Percentiles rank a stretch among this genome's conserved stretches.
These are phyloP conservation scores for Ricinus communis DNA, from an alignment of 345 rosid species.

Conservation along the genomic window DNA sequence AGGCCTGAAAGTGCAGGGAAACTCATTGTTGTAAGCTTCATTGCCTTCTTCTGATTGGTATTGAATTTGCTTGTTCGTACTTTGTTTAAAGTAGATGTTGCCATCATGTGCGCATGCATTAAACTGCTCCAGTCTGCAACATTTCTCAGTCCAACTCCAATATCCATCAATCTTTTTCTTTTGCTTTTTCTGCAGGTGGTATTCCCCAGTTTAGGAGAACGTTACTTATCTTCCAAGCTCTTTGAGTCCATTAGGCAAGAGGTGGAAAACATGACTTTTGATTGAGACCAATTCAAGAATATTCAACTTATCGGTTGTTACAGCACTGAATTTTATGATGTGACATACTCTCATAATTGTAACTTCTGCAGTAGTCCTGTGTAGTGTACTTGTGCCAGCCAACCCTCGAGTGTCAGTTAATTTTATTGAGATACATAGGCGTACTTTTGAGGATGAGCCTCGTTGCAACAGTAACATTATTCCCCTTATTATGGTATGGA, in stretches of 20 bases:
- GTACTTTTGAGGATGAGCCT: too few relatives aligned
- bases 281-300: background rate
- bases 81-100: background rate
- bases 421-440: too few relatives aligned
- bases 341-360: too few relatives aligned
- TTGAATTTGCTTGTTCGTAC: background rate
- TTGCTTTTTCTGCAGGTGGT: conserved; percentile 2
- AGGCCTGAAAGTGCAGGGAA: conserved; percentile 83
- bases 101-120: background rate
- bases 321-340: too few relatives aligned
- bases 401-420: too few relatives aligned
- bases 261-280: conserved; percentile 14
- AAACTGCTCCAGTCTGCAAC: background rate
- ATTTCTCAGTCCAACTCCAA: too few relatives aligned
- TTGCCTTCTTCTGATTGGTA: background rate
- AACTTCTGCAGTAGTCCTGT: too few relatives aligned
- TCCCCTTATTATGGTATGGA: too few relatives aligned
- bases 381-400: too few relatives aligned
- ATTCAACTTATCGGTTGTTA: too few relatives aligned
- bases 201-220: conserved; percentile 20
- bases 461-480: too few relatives aligned
- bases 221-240: conserved; percentile 15
- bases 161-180: too few relatives aligned
- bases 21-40: conserved; percentile 69
- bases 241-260: conserved; percentile 18